Base-by-base conservation (phyloP, 75 land plant species). In the Chamaecyparis obtusa region DNA sequence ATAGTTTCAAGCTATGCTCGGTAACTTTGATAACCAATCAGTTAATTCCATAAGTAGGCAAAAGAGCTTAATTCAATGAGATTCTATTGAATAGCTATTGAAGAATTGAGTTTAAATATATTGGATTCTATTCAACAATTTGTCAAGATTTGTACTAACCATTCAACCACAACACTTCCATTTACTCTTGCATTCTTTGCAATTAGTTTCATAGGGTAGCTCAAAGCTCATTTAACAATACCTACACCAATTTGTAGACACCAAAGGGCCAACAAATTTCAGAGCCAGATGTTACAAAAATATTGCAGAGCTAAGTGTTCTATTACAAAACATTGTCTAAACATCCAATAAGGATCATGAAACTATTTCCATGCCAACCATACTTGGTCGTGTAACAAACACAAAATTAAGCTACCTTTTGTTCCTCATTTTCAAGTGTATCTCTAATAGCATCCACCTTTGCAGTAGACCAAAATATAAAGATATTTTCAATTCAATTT, bases 171-270 rank as follows among this genome's bases (percentile, higher is more conserved):
- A 67, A 92, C 88, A 83, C 89, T 96, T 69, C 97, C 99, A 90
- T 95, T 97, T 21, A 90, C 93, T 60, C 99, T 97, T 27, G 97
- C 98, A 88, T 96, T 96, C 90, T 94, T 95, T 14, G 98, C 98
- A 79, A 96, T 96, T 67, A 92, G 86, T 86, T 88, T 97, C 84
- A 92, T 17, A 32, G 97, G 99, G 88, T 97, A 97, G 39, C 87
- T 76, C 79, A 97, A 89, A 37, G 97, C 97, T 67, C 94, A 88
- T 88, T 91, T 95, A 86, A 97, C 93, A 57, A 97, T 97, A 35
- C 96, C 95, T 36, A 97, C 95, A 85, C 97, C 97, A 91, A 97
- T 89, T 97, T 95, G 93, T 87, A 85, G 13, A 55, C 27, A 88
- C 8, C 76, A 79, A 48, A 51, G 46, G 6, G 13, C 85, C 56